phyloP scores from a whole-genome alignment of 257 asterid genomes.

The Solanum pimpinellifolium region DNA sequence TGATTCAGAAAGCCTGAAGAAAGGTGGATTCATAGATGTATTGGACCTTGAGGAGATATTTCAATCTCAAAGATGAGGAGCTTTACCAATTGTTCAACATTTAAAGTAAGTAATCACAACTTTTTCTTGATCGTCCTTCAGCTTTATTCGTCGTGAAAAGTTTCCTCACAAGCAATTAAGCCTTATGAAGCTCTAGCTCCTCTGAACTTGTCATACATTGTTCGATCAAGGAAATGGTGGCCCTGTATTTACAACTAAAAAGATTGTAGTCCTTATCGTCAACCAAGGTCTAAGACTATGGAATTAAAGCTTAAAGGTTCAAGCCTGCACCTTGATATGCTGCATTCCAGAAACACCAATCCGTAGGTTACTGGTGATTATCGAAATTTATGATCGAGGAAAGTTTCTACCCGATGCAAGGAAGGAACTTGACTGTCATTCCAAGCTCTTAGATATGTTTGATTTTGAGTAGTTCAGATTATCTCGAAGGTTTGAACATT shows the following conservation, averaged over 20 bases:
- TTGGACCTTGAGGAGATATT: not conserved
- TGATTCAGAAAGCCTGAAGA: constrained; percentile 61
- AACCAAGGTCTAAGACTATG: not conserved
- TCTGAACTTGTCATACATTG: not conserved
- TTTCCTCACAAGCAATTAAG: not conserved
- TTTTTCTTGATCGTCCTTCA: not conserved
- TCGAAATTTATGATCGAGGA: not conserved
- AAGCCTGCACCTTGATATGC: not conserved
- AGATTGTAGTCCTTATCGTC: not conserved
- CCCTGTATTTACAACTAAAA: not conserved
- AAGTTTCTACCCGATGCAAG: not conserved
- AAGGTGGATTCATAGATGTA: not conserved
- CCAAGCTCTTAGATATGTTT: not conserved
- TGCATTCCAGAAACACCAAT: not conserved
- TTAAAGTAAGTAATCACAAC: not conserved
- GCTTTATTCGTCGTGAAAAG: not conserved
- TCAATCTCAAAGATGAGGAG: not conserved
- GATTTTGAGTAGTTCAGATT: not conserved
- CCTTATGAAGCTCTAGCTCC: not conserved
- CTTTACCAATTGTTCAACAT: not conserved
- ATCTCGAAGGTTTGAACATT: not conserved
- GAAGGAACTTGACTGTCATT: not conserved
- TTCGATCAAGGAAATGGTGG: not conserved
- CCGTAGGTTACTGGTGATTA: not conserved
- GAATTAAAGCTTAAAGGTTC: not conserved